Base-by-base conservation (phyloP, 306 rosid genomes). In the Aeschynomene evenia region DNA sequence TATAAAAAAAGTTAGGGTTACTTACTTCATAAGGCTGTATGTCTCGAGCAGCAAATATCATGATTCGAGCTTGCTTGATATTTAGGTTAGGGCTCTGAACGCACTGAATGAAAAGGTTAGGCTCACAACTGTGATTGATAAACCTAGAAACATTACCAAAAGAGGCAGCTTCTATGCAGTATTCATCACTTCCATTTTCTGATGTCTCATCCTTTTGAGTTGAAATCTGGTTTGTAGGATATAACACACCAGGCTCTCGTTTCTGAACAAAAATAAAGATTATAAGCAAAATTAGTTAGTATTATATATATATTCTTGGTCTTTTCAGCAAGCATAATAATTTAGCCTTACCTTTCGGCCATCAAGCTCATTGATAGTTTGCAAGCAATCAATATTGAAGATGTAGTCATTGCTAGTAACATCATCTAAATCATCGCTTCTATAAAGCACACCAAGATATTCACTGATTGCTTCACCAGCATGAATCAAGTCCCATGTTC, bases 111-210 rank as follows among this genome's bases (percentile, higher is more conserved):
- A 65, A 74, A 1, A 74, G 66, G 51, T 65, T 74, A 9, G 79
- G 79, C 10, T 29, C 29, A 55, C 79, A 74, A 20, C 72, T 58
- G 16, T 74, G 72, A 28, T 74, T 74, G 40, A 74, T 65, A 8
- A 74, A 43, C 7, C 72, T 64, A 8, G 51, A 9, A 34, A 74
- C 72, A 31, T 74, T 74, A 7, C 79, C 72, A n/a, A 9, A 54
- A 42, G 58, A 26, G 11, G 11, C 8, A n/a, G 59, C 36, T 20
- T 74, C 79, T 64, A 64, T 63, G 34, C 58, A 40, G 7, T 28
- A 63, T 37, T 74, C 72, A 4, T 5, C 66, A 9, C 11, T 52
- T 63, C 10, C 8, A 13, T 7, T 24, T 19, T 16, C 18, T 36
- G n/a, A n/a, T n/a, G n/a, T 13, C 1, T 23, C 40, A 15, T 19